A percentile compares a stretch with the other conserved stretches of the same genome.
These are phyloP conservation scores for Ligustrum vulgare DNA, from an alignment of 257 asterid species.

Conservation along the genomic window DNA sequence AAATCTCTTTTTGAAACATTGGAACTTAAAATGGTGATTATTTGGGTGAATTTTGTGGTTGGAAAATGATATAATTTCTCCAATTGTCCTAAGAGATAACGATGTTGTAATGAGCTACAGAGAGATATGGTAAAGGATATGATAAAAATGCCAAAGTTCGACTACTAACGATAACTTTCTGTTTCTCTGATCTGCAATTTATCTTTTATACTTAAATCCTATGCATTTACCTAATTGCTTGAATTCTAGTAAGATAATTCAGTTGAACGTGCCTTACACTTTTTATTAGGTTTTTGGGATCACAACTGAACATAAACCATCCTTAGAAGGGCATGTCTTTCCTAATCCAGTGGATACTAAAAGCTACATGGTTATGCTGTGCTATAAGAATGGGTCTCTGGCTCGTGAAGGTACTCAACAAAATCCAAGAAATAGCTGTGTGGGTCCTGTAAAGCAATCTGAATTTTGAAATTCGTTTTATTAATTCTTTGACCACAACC, in stretches of 20 bases:
- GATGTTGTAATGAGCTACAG: background rate
- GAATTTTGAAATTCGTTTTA: background rate
- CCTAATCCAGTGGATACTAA: constrained; percentile 85
- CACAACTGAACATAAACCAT: constrained; percentile 65
- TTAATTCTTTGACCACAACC: constrained; percentile 19
- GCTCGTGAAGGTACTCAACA: constrained; percentile 78
- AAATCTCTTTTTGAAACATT: background rate
- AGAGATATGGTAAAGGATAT: background rate
- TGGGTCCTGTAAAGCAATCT: constrained; percentile 1
- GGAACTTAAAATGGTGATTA: background rate
- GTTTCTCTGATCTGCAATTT: background rate
- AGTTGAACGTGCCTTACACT: background rate
- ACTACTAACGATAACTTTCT: background rate
- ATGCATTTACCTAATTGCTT: background rate
- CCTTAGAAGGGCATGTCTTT: constrained; percentile 90
- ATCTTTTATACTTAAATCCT: background rate
- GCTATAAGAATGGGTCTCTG: constrained; percentile 90
- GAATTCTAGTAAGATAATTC: background rate
- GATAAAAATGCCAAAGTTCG: background rate
- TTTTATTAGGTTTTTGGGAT: constrained; percentile 69
- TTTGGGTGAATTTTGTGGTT: background rate
- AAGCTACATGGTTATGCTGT: constrained; percentile 90
- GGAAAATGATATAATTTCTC: background rate
- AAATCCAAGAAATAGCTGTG: background rate
- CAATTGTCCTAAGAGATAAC: background rate